Evolutionary conservation across 2,329 filamentous ascomycete species (phyloP).

Genomic region (Capronia americana): DNA sequence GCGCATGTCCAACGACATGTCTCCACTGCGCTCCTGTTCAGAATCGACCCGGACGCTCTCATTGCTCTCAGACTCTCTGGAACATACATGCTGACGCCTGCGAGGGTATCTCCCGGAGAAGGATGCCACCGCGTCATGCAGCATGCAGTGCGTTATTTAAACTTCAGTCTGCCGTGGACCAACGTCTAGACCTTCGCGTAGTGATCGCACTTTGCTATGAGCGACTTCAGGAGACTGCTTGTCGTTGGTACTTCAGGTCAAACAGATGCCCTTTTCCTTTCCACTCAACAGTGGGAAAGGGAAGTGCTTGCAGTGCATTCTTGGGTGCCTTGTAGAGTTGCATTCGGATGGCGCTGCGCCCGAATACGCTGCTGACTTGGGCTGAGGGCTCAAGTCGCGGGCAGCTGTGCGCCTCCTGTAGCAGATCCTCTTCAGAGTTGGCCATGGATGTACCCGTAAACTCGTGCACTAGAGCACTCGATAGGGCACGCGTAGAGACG

Average conservation of each 20-base stretch:
- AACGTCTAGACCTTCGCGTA: background rate
- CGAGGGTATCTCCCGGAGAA: background rate
- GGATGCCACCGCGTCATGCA: slow-evolving; percentile 18
- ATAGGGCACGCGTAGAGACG: background rate
- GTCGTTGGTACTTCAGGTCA: background rate
- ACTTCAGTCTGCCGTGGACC: background rate
- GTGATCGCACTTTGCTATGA: background rate
- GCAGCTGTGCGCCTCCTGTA: background rate
- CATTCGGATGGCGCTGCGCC: background rate
- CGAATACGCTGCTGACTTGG: background rate
- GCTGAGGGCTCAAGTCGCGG: background rate
- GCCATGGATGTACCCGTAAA: background rate
- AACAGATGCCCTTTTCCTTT: background rate
- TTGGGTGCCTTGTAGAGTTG: background rate
- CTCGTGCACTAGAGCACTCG: background rate
- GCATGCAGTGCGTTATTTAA: slow-evolving; percentile 1
- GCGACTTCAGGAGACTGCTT: background rate
- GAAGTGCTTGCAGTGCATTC: background rate
- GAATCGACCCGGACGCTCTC: slow-evolving; percentile 7
- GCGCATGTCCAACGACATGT: slow-evolving; percentile 16
- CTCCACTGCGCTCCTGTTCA: slow-evolving; percentile 13
- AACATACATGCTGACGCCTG: slow-evolving; percentile 9
- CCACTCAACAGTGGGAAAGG: background rate
- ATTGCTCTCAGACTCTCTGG: background rate
- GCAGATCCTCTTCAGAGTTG: background rate